Base-by-base conservation (phyloP, 2,329 filamentous ascomycete genomes). In the Fusarium proliferatum region DNA sequence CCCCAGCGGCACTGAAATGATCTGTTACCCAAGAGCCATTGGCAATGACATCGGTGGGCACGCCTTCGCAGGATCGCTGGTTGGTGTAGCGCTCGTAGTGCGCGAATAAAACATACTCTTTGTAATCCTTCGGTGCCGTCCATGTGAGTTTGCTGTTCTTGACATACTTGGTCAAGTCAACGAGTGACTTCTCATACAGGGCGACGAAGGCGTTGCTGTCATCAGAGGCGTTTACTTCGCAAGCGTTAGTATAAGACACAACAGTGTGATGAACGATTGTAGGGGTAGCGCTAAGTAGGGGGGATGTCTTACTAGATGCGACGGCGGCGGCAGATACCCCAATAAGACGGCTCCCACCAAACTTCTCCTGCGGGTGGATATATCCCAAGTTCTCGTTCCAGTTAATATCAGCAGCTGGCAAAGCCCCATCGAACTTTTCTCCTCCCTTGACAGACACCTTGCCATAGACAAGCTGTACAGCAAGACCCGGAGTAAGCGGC, bases 181-280 rank as follows among this genome's bases (percentile, higher is more conserved):
- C 9, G 0, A 49, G 46, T 2, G 46, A 49, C 19, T 49, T 49
- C 9, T 49, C 46, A n/a, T 49, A 13, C 2, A 30, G 28, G 6
- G 46, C 6, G 1, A 49, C 3, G 6, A 9, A 30, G 2, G 1
- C 5, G 1, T 17, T 49, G 13, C 19, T 30, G 0, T 30, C 28
- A 0, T 12, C 19, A 0, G 13, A 49, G 6, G 9, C 2, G 5
- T 30, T 48, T 2, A 1, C 45, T 48, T 11, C 2, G 16, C 11
- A 21, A 3, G 5, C 8, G 4, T 46, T 13, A 46, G 43, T 19
- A 45, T 12, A 10, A 10, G 5, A 34, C 34, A 9, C 5, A 6
- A 39, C 11, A 26, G 26, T 26, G 26, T 26, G 26, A 26, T 26
- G 26, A 26, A 26, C 5, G 26, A 26, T 26, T 26, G 26, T 26